phyloP scores from a whole-genome alignment of 805 yeast species.

The Candida sanyiensis region DNA sequence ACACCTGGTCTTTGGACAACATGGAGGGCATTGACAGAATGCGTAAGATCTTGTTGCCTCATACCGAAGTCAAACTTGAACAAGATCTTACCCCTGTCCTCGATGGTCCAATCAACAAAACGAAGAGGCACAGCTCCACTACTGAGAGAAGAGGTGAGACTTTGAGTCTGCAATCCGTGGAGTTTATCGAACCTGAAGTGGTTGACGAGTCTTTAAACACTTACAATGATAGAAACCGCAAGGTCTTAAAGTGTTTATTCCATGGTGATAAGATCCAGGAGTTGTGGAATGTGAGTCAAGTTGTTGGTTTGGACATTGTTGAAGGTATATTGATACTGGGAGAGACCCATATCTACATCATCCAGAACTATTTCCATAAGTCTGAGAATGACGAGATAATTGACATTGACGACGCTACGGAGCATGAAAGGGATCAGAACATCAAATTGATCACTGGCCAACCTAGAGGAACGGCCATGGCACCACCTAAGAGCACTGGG shows the following conservation, averaged over 20 bases:
- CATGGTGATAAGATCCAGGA: conserved; percentile 67
- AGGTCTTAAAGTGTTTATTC: conserved; percentile 61
- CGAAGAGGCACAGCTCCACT: conserved; percentile 2
- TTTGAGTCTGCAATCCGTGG: conserved; percentile 33
- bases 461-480: conserved; percentile 20
- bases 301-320: conserved; percentile 68
- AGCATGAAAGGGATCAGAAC: conserved; percentile 58
- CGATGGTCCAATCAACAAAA: conserved; percentile 33
- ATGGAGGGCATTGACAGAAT: conserved; percentile 67
- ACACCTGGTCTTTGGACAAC: conserved; percentile 50
- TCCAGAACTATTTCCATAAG: conserved; percentile 62
- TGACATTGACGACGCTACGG: conserved; percentile 62
- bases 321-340: conserved; percentile 77
- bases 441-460: conserved; percentile 56
- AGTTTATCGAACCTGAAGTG: conserved; percentile 38
- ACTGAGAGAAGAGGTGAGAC: conserved; percentile 19
- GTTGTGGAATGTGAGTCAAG: conserved; percentile 69
- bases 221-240: conserved; percentile 67
- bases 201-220: conserved; percentile 27
- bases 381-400: conserved; percentile 47
- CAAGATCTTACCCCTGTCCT: conserved; percentile 38
- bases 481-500: conserved; percentile 5
- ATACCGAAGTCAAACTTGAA: conserved; percentile 41
- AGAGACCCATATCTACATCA: conserved; percentile 54
- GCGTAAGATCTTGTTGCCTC: conserved; percentile 55